phyloP scores from a whole-genome alignment of 331 rosid species.

The Quercus tomentella region DNA sequence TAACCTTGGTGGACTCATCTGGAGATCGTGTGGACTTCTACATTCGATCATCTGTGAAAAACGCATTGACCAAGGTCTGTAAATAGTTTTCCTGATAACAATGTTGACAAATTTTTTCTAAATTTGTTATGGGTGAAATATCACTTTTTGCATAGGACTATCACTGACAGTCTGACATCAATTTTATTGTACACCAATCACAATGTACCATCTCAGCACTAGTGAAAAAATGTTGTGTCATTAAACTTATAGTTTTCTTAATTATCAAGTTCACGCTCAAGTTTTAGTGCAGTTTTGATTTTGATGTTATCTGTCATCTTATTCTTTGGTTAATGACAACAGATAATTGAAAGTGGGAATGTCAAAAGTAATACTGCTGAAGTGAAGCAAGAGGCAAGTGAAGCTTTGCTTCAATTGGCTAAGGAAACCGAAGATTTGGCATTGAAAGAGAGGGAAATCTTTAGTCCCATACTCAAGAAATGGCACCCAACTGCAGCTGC shows the following conservation, averaged over 20 bases:
- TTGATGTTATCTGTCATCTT: not conserved
- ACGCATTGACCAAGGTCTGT: constrained; percentile 67
- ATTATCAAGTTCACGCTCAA: not conserved
- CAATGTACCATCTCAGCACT: no score
- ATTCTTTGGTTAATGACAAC: not conserved
- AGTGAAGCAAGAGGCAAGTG: constrained; percentile 43
- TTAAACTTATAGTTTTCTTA: not conserved
- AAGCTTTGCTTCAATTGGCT: constrained; percentile 61
- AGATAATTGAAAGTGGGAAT: constrained; percentile 54
- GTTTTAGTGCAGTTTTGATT: not conserved
- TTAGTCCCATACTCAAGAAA: constrained; percentile 60
- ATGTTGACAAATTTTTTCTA: no score
- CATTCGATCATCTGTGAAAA: constrained; percentile 59
- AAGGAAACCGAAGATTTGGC: constrained; percentile 79
- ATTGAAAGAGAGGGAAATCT: constrained; percentile 69
- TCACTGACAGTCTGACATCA: no score
- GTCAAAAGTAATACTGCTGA: constrained; percentile 23
- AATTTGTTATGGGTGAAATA: no score
- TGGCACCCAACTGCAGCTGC: constrained; percentile 66
- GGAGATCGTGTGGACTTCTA: constrained; percentile 59
- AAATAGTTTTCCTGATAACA: not conserved
- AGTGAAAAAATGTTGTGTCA: no score
- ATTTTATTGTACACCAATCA: no score
- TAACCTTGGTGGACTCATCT: constrained; percentile 54
- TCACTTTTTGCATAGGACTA: no score